phyloP scores from a whole-genome alignment of 441 rosid species.

The Croton laevigatus region DNA sequence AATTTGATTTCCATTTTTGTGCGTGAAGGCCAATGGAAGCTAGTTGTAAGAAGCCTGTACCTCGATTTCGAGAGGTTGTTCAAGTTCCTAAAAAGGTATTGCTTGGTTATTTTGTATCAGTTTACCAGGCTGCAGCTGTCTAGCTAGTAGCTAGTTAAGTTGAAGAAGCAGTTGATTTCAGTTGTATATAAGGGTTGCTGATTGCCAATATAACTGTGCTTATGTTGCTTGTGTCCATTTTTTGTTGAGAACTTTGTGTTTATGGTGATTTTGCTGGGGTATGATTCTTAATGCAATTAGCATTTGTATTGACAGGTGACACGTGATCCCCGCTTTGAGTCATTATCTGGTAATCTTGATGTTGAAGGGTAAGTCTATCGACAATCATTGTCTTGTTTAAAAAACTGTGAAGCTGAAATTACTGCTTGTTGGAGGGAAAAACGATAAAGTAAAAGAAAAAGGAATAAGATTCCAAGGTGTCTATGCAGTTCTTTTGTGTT shows the following conservation, averaged over 20 bases:
- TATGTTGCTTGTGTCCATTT: neutral
- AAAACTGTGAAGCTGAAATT: neutral
- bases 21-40: constrained; percentile 60
- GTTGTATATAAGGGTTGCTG: neutral
- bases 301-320: constrained; percentile 39
- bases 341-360: constrained; percentile 61
- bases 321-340: constrained; percentile 80
- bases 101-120: constrained; percentile 13
- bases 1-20: constrained; percentile 6
- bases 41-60: constrained; percentile 70
- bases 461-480: neutral
- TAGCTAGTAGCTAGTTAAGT: too few relatives aligned
- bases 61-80: constrained; percentile 65
- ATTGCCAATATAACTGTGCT: neutral
- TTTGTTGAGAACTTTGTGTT: neutral
- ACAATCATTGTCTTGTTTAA: neutral
- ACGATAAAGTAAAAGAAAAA: neutral
- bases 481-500: neutral
- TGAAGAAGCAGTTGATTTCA: neutral
- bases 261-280: neutral
- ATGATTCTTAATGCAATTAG: too few relatives aligned
- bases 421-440: neutral
- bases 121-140: too few relatives aligned
- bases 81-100: constrained; percentile 73
- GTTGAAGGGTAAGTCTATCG: constrained; percentile 49